A percentile compares a stretch with the other conserved stretches of the same genome.
Conservation (phyloP, 108 stramenopile genomes). For the Nitzschia sp. region DNA sequence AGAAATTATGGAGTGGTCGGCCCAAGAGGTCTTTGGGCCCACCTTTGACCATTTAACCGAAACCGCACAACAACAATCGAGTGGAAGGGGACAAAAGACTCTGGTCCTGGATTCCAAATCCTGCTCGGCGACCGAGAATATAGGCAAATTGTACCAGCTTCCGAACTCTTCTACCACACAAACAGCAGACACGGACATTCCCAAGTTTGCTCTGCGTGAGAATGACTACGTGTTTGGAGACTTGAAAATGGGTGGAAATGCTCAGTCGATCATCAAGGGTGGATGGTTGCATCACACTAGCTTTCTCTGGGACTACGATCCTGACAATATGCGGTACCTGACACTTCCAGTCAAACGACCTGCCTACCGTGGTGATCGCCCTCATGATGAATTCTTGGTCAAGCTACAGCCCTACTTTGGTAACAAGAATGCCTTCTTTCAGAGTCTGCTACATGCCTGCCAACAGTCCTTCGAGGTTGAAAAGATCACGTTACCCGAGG, state of each 20-base stretch:
- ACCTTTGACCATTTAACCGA: constrained; percentile 54
- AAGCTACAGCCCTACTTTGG: constrained; percentile 64
- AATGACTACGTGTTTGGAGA: constrained; percentile 90
- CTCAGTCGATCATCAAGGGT: constrained; percentile 82
- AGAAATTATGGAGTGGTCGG: constrained; percentile 89
- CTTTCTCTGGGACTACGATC: constrained; percentile 89
- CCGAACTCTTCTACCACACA: background rate
- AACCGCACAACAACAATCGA: background rate
- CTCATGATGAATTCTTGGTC: constrained; percentile 83
- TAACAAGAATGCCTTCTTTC: constrained; percentile 41
- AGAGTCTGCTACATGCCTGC: constrained; percentile 34
- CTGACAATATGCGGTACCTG: constrained; percentile 76
- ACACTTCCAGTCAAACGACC: constrained; percentile 88
- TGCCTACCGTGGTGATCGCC: constrained; percentile 84
- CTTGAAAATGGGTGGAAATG: constrained; percentile 94
- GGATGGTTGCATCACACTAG: constrained; percentile 95
- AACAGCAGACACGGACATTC: background rate
- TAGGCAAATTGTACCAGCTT: constrained; percentile 13
- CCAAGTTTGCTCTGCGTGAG: constrained; percentile 64
- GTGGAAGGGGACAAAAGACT: constrained; percentile 26
- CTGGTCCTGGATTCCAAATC: constrained; percentile 55
- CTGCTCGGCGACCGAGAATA: constrained; percentile 40
- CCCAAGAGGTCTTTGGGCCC: constrained; percentile 66
- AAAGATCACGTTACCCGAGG: constrained; percentile 42
- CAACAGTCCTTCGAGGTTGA: constrained; percentile 32